Evolutionary conservation across 306 rosid genomes (phyloP), one percentile per base, ranked within the genome.

Genomic region (Benincasa hispida): DNA sequence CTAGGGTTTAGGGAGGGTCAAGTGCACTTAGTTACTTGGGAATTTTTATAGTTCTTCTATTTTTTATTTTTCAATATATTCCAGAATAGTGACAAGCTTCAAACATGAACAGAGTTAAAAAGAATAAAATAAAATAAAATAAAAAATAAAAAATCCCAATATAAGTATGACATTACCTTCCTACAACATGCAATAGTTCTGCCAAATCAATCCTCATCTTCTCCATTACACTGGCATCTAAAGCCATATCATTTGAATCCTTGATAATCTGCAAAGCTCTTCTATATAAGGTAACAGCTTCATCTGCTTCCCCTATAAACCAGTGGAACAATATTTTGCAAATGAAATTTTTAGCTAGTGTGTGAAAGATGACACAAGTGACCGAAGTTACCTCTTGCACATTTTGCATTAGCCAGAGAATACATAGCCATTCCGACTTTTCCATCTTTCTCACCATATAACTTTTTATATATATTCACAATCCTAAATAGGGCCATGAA

Each of bases 151-250:
- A 11, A 62, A 67, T 22, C 41, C 76, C 75, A 85, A 76, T 57
- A 72, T 69, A 37, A 42, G 59, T 54, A 27, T 55, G 53, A 74
- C 72, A 80, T 77, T 84, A 93, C 96, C 96, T 86, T 78, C 98
- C 96, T 59, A 87, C 87, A 74, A 80, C 79, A 84, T 93, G 98
- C 60, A 93, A 91, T 77, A 93, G 82, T 74, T 91, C 92, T 42
- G 97, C 96, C 79, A 93, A 81, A 85, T 91, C 97, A 65, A 91
- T 81, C 80, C 92, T 87, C 84, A 91, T 90, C 86, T 91, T 91
- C 83, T 93, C 98, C 89, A 88, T 69, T 55, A 79, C 68, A 78
- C 82, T 84, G 84, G 91, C 92, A 84, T 90, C 94, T 2, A 55
- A 60, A 75, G 97, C 84, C 89, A 91, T 50, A 84, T 86, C 87